Evolutionary conservation across 1,284 basidiomycete genomes (phyloP), one percentile per base, ranked within the genome.

Genomic region (Microbotryomycetes sp.): DNA sequence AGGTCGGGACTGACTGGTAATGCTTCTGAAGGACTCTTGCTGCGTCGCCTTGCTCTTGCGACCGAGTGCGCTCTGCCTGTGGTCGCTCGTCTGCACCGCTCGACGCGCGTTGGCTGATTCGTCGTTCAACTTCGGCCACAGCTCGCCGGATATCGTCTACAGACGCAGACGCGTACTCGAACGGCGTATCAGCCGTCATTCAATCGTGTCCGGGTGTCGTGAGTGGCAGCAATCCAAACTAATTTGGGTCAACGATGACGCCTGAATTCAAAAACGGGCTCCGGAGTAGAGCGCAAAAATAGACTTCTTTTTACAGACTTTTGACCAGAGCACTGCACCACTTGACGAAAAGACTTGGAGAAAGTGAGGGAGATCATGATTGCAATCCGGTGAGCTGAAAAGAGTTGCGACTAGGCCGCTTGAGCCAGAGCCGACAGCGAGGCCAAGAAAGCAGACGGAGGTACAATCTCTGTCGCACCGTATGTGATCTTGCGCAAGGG

Each of bases 391-490:
- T n/a, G 13, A 23, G 11, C 16, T 11, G n/a, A n/a, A n/a, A n/a
- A n/a, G n/a, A n/a, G n/a, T n/a, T n/a, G n/a, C n/a, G n/a, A n/a
- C 35, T 41, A 41, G 11, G 35, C 9, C 9, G 35, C 35, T 41
- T 9, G 9, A 41, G 35, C 35, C 35, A 41, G 18, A 9, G 35
- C 30, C 29, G 28, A 31, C 21, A 53, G 31, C 52, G 52, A 31
- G 31, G 52, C 83, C 83, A 98, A 80, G 74, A 99, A 98, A 55
- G 84, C 85, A 71, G 82, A 83, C 11, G 96, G 94, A 69, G 90
- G 88, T 56, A 96, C 73, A 54, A 99, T 92, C 75, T 98, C 96
- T 13, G 96, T 98, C 24, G 89, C 88, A 15, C 96, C 96, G 74
- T 98, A 98, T 28, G 90, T 89, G 53, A 98, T 85, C 71, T 83